These are phyloP conservation scores for Fusarium newnesense DNA, from an alignment of 2,329 filamentous ascomycete species.

Conservation along the genomic window DNA sequence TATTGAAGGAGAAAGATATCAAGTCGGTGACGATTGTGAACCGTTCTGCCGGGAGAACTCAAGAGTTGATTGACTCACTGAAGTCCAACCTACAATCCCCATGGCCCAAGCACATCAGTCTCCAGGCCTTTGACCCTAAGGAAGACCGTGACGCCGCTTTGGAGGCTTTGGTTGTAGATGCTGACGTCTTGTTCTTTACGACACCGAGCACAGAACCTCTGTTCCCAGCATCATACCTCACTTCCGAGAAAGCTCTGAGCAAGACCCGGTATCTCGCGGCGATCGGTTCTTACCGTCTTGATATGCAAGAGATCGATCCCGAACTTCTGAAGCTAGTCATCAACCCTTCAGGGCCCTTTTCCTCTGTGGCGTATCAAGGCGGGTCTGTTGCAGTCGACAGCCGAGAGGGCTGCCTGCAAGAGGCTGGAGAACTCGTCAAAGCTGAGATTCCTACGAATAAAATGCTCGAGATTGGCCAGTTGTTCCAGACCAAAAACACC, in stretches of 20 bases:
- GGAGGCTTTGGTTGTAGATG: constrained; percentile 31
- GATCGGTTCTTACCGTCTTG: constrained; percentile 47
- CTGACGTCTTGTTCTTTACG: constrained; percentile 48
- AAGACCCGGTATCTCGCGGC: constrained; percentile 45
- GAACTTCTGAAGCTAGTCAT: constrained; percentile 40
- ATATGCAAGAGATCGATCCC: constrained; percentile 49
- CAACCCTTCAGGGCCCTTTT: constrained; percentile 17
- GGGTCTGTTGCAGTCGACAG: constrained; percentile 42
- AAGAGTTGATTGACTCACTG: constrained; percentile 35
- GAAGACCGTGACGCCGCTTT: constrained; percentile 20
- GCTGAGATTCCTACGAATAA: constrained; percentile 35
- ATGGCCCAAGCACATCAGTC: constrained; percentile 30
- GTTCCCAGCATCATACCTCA: constrained; percentile 41
- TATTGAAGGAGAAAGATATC: constrained; percentile 54
- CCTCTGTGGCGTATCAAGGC: not conserved
- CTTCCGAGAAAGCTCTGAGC: constrained; percentile 29
- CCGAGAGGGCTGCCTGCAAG: constrained; percentile 44
- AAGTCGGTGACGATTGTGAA: constrained; percentile 49
- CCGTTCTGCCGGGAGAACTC: constrained; percentile 40
- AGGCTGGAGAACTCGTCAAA: constrained; percentile 48
- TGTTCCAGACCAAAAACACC: constrained; percentile 51
- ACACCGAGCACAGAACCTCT: constrained; percentile 45
- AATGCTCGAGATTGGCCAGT: constrained; percentile 61
- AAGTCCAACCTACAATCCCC: constrained; percentile 14
- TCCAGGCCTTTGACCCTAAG: constrained; percentile 21